Evolutionary conservation across 495 filamentous ascomycete species (phyloP), one percentile per base, ranked within the genome.

Genomic region (Usnea hakonensis): DNA sequence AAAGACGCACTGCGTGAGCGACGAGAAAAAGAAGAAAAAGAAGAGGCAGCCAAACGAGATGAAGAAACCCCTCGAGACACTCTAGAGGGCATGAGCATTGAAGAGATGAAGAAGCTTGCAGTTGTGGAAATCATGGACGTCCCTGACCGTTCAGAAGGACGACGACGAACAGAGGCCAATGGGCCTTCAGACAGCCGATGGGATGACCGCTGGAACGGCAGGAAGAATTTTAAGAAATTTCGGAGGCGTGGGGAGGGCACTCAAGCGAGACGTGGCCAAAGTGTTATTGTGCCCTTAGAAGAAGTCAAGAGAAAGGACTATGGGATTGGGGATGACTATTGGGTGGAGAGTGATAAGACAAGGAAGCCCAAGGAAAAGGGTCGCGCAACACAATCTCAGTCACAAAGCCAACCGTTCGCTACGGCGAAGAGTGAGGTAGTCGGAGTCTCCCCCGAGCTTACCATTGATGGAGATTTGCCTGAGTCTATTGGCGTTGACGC

Each of bases 141-240:
- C 13, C 77, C 74, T 0, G 30, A 70, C 16, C 70, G 73, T 8
- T 36, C 38, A 52, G 28, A 56, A 69, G 68, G 67, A 63, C 21
- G 35, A 52, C 43, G 58, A 69, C 69, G 67, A 57, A 64, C 33
- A 58, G 28, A 53, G 23, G 60, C 40, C n/a, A 58, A 73, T 36
- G 67, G 66, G 23, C 73, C 77, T n/a, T 76, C 78, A 48, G 79
- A 80, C 58, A 81, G 82, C 13, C 82, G 91, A 28, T 97, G 95
- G 94, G 85, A 97, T 68, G 86, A 90, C 3, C 78, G 79, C 40
- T 98, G 95, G 95, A 96, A 97, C 69, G 94, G 95, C 0, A 83
- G 93, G 8, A 95, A 91, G 75, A 97, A 98, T 67, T 98, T 97
- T 78, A 98, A 98, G 73, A 87, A 83, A 65, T 98, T 98, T 66